Conservation (phyloP, 805 yeast species). For the Cyberlindnera japonica region DNA sequence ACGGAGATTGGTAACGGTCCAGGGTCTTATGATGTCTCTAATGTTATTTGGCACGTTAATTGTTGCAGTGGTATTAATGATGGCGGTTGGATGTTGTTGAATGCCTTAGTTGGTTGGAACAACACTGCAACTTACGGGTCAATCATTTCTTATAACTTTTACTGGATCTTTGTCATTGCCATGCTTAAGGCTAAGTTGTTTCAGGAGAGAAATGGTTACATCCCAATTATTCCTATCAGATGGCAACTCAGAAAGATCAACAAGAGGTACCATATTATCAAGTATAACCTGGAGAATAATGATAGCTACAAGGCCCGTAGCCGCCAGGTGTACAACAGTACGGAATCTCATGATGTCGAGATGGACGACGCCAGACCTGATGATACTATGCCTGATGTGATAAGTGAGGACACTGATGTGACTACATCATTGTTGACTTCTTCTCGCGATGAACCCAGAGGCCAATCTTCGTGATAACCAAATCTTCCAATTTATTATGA, state of each 20-base stretch:
- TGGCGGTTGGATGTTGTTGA: conserved; percentile 89
- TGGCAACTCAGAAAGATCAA: conserved; percentile 57
- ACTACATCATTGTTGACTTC: conserved; percentile 19
- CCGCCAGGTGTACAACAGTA: conserved; percentile 11
- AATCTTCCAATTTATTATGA: no score
- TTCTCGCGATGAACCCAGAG: conserved; percentile 9
- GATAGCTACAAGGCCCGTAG: conserved; percentile 25
- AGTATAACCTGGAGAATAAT: conserved; percentile 32
- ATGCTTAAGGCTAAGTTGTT: conserved; percentile 45
- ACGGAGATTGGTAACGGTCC: conserved; percentile 90
- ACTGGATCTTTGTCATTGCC: conserved; percentile 56
- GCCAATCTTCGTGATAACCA: no score
- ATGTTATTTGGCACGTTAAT: conserved; percentile 89
- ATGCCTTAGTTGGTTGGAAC: conserved; percentile 91
- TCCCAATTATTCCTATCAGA: conserved; percentile 59
- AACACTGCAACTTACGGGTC: conserved; percentile 92
- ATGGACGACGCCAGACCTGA: conserved; percentile 5
- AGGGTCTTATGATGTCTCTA: conserved; percentile 79
- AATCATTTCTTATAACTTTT: conserved; percentile 64
- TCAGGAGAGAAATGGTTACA: conserved; percentile 56
- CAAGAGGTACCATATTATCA: conserved; percentile 34
- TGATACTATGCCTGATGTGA: conserved; percentile 6
- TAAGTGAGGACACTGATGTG: conserved; percentile 17
- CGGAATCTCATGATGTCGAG: conserved; percentile 9
- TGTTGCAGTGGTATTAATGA: conserved; percentile 91